phyloP scores from a whole-genome alignment of 2,329 filamentous ascomycete species.

The Coleophoma crateriformis region DNA sequence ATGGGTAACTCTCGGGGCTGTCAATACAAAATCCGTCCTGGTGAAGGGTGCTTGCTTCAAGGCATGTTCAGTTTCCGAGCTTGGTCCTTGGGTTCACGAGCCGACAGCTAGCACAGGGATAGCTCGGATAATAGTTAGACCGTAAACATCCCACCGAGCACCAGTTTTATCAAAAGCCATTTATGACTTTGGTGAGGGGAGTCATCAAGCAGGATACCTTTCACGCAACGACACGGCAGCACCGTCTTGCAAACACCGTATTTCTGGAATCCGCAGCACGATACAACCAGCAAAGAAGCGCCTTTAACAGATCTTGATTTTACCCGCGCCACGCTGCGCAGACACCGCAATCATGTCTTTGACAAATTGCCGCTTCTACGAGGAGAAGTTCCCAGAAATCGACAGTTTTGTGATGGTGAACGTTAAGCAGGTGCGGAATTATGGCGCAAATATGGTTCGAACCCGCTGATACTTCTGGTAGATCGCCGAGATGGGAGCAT shows the following conservation, averaged over 20 bases:
- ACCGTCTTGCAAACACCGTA: no score
- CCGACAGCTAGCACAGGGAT: no score
- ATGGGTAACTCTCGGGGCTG: no score
- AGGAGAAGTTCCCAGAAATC: slow-evolving; percentile 96
- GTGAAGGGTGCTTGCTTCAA: no score
- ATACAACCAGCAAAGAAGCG: slow-evolving; percentile 10
- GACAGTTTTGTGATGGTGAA: slow-evolving; percentile 99
- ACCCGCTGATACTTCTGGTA: slow-evolving; percentile 27
- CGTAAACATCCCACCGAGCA: background rate
- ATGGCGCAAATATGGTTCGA: background rate
- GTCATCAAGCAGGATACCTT: no score
- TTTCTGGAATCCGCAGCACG: background rate
- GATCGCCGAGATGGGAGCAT: slow-evolving; percentile 99
- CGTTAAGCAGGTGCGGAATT: slow-evolving; percentile 79
- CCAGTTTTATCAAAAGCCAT: no score
- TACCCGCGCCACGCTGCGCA: slow-evolving; percentile 14
- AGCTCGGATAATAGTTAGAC: no score
- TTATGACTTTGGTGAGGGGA: no score
- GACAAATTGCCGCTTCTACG: slow-evolving; percentile 95
- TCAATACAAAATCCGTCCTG: no score
- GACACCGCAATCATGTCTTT: slow-evolving; percentile 73
- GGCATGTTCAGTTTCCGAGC: no score
- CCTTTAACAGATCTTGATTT: slow-evolving; percentile 3
- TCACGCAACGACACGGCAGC: no score
- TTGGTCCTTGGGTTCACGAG: no score